Evolutionary conservation across 2,329 filamentous ascomycete genomes (phyloP).

Genomic region (Calonectria fujianensis): DNA sequence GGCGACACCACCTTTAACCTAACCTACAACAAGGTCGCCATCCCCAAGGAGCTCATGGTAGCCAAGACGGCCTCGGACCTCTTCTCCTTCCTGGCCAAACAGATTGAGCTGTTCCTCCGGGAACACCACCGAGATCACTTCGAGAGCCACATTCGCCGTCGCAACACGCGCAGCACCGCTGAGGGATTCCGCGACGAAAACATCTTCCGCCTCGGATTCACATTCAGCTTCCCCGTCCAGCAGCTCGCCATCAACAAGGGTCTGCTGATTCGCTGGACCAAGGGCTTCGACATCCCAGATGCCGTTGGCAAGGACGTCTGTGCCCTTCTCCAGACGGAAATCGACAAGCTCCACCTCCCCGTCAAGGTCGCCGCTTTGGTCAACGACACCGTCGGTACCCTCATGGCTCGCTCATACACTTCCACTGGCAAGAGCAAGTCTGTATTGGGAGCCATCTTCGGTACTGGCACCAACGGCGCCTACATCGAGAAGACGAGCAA

Average conservation of each 20-base stretch:
- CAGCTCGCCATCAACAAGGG: conserved; percentile 97
- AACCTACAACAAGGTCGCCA: conserved; percentile 93
- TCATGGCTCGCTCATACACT: conserved; percentile 98
- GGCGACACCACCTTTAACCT: conserved; percentile 97
- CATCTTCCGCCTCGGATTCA: conserved; percentile 97
- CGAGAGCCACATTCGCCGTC: conserved; percentile 79
- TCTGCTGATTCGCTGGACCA: conserved; percentile 96
- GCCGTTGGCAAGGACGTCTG: conserved; percentile 96
- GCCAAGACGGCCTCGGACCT: conserved; percentile 90
- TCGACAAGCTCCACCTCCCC: conserved; percentile 89
- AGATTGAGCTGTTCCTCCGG: conserved; percentile 92
- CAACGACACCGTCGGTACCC: conserved; percentile 97
- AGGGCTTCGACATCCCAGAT: conserved; percentile 98
- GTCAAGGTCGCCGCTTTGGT: conserved; percentile 97
- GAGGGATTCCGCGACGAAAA: conserved; percentile 81
- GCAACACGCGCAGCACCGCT: conserved; percentile 75
- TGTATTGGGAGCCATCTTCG: conserved; percentile 96
- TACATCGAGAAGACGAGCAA: conserved; percentile 95
- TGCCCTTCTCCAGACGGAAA: conserved; percentile 89
- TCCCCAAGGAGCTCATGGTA: conserved; percentile 92
- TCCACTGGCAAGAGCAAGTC: conserved; percentile 91
- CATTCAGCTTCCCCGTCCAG: conserved; percentile 97
- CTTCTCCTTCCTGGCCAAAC: conserved; percentile 93
- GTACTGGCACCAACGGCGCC: conserved; percentile 97
- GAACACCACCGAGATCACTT: conserved; percentile 94